These are phyloP conservation scores for Aaosphaeria arxii DNA, from an alignment of 2,329 filamentous ascomycete genomes.

Conservation along the genomic window DNA sequence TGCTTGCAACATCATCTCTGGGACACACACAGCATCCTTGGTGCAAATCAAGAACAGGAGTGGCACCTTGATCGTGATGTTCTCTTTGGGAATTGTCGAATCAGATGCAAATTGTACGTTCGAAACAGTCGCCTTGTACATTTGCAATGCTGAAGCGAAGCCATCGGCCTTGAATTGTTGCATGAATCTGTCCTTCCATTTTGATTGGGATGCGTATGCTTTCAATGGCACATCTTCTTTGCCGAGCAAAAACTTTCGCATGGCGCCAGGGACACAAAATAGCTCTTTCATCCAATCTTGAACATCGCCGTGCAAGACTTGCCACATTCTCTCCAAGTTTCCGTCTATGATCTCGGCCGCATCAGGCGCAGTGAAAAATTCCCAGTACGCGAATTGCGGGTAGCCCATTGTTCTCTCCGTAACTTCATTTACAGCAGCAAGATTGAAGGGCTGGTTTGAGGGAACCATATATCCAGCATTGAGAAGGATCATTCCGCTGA, in stretches of 20 bases:
- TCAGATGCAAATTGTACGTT: background rate
- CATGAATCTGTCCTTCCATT: background rate
- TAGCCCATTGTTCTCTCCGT: conserved; percentile 37
- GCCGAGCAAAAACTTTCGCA: too few relatives aligned
- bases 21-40: background rate
- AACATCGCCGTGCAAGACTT: too few relatives aligned
- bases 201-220: too few relatives aligned
- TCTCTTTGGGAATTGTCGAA: background rate
- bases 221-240: too few relatives aligned
- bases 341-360: conserved; percentile 20
- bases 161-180: background rate
- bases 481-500: background rate
- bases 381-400: conserved; percentile 44
- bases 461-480: background rate
- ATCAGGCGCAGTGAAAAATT: conserved; percentile 43
- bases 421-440: conserved; percentile 17
- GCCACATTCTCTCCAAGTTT: too few relatives aligned
- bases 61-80: background rate
- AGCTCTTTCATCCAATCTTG: too few relatives aligned
- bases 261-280: background rate
- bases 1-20: background rate
- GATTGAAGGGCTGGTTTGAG: background rate
- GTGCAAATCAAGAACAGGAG: background rate
- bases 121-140: background rate
- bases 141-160: background rate